These are phyloP conservation scores for Ochromonas danica DNA, from an alignment of 108 stramenopile species.

Conservation along the genomic window DNA sequence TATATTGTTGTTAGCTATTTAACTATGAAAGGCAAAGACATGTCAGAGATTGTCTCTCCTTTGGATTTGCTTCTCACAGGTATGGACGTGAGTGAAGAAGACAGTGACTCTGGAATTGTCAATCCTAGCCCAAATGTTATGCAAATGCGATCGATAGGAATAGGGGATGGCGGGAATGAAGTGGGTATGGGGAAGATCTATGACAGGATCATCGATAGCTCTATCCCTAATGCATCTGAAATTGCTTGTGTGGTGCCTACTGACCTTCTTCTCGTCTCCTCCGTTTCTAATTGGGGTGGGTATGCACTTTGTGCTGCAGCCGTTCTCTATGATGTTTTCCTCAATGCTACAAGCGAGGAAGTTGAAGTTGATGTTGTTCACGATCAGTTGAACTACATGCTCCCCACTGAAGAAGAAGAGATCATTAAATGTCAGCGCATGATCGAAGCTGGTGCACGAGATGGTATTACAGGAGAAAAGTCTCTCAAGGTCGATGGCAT, in stretches of 20 bases:
- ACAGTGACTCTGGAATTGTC: no score
- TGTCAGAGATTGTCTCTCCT: conserved; percentile 71
- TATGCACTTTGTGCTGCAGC: conserved; percentile 72
- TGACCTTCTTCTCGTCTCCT: conserved; percentile 69
- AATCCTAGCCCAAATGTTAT: no score
- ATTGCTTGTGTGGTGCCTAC: conserved; percentile 66
- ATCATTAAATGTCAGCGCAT: conserved; percentile 5
- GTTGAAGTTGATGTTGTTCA: not conserved
- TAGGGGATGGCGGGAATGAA: conserved; percentile 77
- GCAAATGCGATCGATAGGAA: conserved; percentile 51
- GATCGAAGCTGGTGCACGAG: conserved; percentile 34
- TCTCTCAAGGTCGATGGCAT: conserved; percentile 36
- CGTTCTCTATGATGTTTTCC: no score
- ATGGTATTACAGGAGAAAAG: conserved; percentile 37
- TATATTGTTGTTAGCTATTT: no score
- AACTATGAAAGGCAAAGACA: conserved; percentile 75
- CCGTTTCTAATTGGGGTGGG: conserved; percentile 84
- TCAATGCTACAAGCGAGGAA: not conserved
- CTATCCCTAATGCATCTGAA: conserved; percentile 62
- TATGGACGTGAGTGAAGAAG: no score
- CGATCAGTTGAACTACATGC: no score
- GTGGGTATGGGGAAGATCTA: conserved; percentile 80
- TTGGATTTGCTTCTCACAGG: conserved; percentile 59
- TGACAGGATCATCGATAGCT: conserved; percentile 53
- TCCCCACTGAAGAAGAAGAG: conserved; percentile 13